These are phyloP conservation scores for Avena insularis DNA, from an alignment of 176 grass and related monocot genomes.

Conservation along the genomic window DNA sequence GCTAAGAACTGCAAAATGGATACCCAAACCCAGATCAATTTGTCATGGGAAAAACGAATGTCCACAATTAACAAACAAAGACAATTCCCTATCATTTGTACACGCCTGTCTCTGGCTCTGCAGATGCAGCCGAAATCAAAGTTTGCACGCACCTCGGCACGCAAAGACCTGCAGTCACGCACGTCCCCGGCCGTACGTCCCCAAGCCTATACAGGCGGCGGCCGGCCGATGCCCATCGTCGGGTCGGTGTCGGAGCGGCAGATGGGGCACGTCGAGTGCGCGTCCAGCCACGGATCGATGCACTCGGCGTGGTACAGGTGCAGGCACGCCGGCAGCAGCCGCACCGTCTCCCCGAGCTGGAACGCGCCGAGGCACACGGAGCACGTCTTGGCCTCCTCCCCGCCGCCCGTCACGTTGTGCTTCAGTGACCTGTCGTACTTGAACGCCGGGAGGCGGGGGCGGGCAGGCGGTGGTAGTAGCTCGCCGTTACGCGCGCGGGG, in stretches of 20 bases:
- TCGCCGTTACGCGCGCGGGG: background rate
- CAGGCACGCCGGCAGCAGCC: background rate
- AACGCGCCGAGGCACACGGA: slow-evolving; percentile 21
- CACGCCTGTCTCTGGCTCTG: no score
- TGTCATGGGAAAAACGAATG: no score
- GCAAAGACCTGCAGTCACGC: background rate
- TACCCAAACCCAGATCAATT: no score
- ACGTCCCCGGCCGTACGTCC: background rate
- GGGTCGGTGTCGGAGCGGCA: background rate
- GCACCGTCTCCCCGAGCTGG: slow-evolving; percentile 6
- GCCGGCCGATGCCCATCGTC: background rate
- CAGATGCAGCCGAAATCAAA: background rate
- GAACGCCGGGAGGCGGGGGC: slow-evolving; percentile 16
- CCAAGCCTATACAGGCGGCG: background rate
- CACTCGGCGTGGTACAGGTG: background rate
- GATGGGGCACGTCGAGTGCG: background rate
- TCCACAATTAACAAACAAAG: no score
- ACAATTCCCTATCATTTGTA: no score
- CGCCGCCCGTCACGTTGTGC: background rate
- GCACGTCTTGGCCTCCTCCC: background rate
- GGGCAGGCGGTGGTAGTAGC: background rate
- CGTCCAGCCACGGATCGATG: background rate
- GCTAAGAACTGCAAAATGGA: no score
- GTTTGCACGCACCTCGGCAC: background rate
- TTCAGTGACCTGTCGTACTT: background rate